Percentiles rank a stretch among this genome's conserved stretches.
Conservation (phyloP, 1,284 basidiomycete genomes). For the Blastosporella zonata region DNA sequence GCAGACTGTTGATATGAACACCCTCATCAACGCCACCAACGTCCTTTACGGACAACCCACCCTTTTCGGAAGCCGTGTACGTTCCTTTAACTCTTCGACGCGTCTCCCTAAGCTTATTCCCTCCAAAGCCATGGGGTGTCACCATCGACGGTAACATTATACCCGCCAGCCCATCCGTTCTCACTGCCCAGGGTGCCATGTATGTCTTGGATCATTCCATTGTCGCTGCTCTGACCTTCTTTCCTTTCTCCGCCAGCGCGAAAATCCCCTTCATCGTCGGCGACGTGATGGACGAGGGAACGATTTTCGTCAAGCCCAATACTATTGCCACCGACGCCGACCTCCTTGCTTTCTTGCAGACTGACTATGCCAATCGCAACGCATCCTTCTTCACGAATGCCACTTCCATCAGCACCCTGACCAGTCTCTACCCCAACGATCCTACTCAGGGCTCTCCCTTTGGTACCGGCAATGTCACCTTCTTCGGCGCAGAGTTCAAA, state of each 20-base stretch:
- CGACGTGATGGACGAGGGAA: conserved; percentile 23
- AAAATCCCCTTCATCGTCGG: conserved; percentile 22
- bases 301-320: conserved; percentile 22
- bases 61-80: conserved; percentile 18
- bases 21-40: conserved; percentile 20
- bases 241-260: conserved; percentile 10
- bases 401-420: conserved; percentile 10
- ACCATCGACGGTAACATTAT: conserved; percentile 23
- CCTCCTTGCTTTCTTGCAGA: conserved; percentile 19
- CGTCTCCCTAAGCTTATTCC: background rate
- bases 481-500: conserved; percentile 22
- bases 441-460: conserved; percentile 23
- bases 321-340: conserved; percentile 19
- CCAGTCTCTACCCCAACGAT: conserved; percentile 20
- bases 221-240: background rate
- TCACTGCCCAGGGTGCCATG: conserved; percentile 23
- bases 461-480: conserved; percentile 22
- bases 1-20: conserved; percentile 17
- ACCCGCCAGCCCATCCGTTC: conserved; percentile 20
- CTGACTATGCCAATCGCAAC: conserved; percentile 18
- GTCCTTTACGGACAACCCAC: conserved; percentile 14
- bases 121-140: conserved; percentile 21
- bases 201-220: conserved; percentile 3
- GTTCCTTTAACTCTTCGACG: background rate
- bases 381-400: conserved; percentile 18